Evolutionary conservation across 768 basidiomycete genomes (phyloP).

Genomic region (Pleurotus ostreatus): DNA sequence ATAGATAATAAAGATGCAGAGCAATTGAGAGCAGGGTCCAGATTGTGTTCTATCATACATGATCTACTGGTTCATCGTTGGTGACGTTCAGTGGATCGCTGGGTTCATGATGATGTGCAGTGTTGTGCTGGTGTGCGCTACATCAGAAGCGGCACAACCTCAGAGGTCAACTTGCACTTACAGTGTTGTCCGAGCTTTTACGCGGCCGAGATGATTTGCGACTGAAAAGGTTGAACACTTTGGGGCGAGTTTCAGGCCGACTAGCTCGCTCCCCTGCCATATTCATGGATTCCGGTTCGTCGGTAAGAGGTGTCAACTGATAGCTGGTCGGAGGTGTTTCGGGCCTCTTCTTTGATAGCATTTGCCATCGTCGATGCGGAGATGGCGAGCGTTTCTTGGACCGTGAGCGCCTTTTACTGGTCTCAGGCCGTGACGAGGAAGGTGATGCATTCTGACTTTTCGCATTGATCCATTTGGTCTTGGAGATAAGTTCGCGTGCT

Average conservation of each 20-base stretch:
- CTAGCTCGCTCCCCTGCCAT: neutral
- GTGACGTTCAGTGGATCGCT: too few species aligned
- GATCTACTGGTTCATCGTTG: too few species aligned
- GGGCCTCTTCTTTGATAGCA: conserved; percentile 10
- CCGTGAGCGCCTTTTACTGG: conserved; percentile 4
- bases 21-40: too few species aligned
- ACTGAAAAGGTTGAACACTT: conserved; percentile 21
- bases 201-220: conserved; percentile 10
- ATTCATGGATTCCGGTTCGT: conserved; percentile 11
- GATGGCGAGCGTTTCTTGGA: conserved; percentile 11
- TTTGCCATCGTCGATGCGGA: conserved; percentile 14
- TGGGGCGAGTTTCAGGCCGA: conserved; percentile 1
- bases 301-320: conserved; percentile 8
- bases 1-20: too few species aligned
- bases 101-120: too few species aligned
- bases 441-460: conserved; percentile 26
- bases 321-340: conserved; percentile 8
- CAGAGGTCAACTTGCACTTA: too few species aligned
- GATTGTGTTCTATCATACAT: too few species aligned
- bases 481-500: conserved; percentile 72
- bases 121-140: too few species aligned
- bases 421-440: conserved; percentile 1
- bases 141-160: too few species aligned
- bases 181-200: conserved; percentile 1
- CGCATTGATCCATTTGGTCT: conserved; percentile 65